Conservation (phyloP, 108 stramenopile genomes). For the Stephanodiscus triporus region DNA sequence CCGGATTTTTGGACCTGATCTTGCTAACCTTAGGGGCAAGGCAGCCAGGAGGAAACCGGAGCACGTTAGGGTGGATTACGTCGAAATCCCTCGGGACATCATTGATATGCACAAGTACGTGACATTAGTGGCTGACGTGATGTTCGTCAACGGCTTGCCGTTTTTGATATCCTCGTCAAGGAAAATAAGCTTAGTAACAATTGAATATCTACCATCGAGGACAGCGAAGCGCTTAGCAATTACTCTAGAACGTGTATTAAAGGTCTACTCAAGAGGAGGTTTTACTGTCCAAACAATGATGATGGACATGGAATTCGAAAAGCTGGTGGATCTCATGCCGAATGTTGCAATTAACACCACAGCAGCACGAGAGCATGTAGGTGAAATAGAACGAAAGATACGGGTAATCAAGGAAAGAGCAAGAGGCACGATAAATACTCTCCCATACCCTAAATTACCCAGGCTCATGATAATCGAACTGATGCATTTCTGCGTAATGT, state of each 20-base stretch:
- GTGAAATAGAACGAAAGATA: conserved; percentile 6
- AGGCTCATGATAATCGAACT: too few relatives aligned
- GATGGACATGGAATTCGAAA: too few relatives aligned
- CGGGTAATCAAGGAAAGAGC: conserved; percentile 37
- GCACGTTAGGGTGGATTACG: neutral
- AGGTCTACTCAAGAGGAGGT: too few relatives aligned
- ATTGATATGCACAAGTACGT: neutral
- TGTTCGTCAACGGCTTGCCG: conserved; percentile 26
- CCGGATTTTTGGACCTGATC: neutral
- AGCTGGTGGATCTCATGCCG: too few relatives aligned
- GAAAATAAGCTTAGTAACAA: conserved; percentile 15
- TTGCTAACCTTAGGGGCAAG: neutral
- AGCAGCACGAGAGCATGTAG: conserved; percentile 35
- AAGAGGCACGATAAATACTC: conserved; percentile 6
- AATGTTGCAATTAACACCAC: conserved; percentile 15
- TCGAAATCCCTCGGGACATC: conserved; percentile 20
- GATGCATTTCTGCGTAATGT: conserved; percentile 2
- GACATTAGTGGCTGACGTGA: conserved; percentile 10
- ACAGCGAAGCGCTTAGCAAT: neutral
- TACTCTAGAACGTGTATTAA: too few relatives aligned
- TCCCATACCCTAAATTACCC: conserved; percentile 31
- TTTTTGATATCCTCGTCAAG: conserved; percentile 12
- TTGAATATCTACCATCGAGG: conserved; percentile 12
- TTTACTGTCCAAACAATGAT: too few relatives aligned
- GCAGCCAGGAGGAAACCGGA: too few relatives aligned